These are phyloP conservation scores for Annulohypoxylon nitens DNA, from an alignment of 495 filamentous ascomycete genomes.

Conservation along the genomic window DNA sequence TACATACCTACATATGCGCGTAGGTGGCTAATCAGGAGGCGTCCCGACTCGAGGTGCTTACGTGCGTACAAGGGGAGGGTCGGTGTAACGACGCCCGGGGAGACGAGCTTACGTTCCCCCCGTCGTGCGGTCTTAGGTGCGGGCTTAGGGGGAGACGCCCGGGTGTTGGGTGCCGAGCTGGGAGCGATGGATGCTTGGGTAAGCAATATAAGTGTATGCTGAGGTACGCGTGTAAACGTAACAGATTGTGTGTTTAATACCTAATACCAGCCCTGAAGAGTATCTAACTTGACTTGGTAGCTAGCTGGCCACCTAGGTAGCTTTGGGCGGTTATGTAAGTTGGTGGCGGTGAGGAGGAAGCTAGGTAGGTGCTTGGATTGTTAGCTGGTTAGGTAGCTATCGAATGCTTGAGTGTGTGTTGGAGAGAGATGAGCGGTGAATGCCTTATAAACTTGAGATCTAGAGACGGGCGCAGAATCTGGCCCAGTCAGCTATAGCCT, in stretches of 20 bases:
- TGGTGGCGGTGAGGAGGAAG: background rate
- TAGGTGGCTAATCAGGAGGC: background rate
- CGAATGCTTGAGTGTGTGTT: background rate
- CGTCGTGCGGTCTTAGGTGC: background rate
- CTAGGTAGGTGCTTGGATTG: background rate
- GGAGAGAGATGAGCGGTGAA: background rate
- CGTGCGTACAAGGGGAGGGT: constrained; percentile 4
- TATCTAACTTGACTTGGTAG: background rate
- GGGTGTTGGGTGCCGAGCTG: background rate
- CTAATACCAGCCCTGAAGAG: background rate
- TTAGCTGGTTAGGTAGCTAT: background rate
- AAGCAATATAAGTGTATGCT: background rate
- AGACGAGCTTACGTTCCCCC: background rate
- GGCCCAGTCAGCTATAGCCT: background rate
- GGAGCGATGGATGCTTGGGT: background rate
- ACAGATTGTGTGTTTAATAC: too few relatives aligned
- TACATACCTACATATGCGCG: background rate
- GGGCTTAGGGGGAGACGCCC: background rate
- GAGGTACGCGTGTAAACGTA: background rate
- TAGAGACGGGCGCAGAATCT: background rate
- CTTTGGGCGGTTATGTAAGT: background rate
- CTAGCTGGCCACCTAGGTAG: background rate
- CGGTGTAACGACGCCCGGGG: background rate
- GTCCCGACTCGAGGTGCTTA: background rate
- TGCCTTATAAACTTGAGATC: background rate